These are phyloP conservation scores for Meyerozyma athensensis DNA, from an alignment of 1,139 yeast genomes.

Conservation along the genomic window DNA sequence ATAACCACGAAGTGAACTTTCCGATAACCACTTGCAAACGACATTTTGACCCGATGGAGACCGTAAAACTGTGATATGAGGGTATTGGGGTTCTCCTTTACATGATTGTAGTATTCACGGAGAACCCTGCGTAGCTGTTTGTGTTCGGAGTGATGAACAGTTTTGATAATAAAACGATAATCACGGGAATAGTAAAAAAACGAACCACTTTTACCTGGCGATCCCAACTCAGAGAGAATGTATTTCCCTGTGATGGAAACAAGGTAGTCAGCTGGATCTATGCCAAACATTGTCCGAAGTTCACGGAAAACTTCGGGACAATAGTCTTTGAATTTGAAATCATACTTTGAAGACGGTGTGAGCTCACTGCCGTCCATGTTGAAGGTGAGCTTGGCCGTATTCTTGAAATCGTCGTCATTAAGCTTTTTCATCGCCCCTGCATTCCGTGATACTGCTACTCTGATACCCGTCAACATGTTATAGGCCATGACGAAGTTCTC, in stretches of 20 bases:
- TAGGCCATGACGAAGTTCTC: conserved; percentile 92
- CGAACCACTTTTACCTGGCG: conserved; percentile 97
- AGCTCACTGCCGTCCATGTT: conserved; percentile 84
- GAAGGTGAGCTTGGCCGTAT: conserved; percentile 76
- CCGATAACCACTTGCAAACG: conserved; percentile 51
- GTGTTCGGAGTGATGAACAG: conserved; percentile 93
- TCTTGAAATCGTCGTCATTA: conserved; percentile 62
- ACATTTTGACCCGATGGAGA: conserved; percentile 84
- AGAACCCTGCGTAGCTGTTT: conserved; percentile 71
- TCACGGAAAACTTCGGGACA: conserved; percentile 93
- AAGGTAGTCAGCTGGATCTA: conserved; percentile 94
- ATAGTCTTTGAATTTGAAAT: conserved; percentile 94
- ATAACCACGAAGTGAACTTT: conserved; percentile 92
- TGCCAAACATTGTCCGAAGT: conserved; percentile 68
- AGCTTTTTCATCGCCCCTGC: conserved; percentile 80
- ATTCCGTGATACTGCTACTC: conserved; percentile 90
- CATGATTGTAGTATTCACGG: conserved; percentile 75
- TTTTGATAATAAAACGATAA: conserved; percentile 89
- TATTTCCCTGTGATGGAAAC: conserved; percentile 91
- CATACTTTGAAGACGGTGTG: conserved; percentile 91
- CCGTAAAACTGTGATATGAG: conserved; percentile 93
- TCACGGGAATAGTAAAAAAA: conserved; percentile 94
- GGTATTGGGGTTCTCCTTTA: conserved; percentile 81
- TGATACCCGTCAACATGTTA: conserved; percentile 93
- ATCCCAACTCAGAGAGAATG: conserved; percentile 84